Evolutionary conservation across 2,329 filamentous ascomycete species (phyloP), one percentile per base, ranked within the genome.

Genomic region (Aspergillus eucalypticola): DNA sequence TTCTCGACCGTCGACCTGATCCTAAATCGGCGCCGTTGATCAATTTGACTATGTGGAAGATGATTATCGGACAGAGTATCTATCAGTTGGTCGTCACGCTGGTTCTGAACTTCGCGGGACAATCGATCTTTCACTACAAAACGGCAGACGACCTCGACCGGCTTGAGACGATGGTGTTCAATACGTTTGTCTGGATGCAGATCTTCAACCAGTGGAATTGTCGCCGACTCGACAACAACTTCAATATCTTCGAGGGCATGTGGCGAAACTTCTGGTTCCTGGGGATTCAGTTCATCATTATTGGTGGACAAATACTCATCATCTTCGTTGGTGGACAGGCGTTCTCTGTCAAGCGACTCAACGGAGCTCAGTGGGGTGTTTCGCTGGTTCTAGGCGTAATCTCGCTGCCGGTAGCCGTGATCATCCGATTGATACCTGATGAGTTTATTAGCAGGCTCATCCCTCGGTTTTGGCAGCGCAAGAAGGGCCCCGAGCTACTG

Each of bases 221-320:
- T 60, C 75, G 78, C 54, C 76, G 78, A n/a, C 68, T 80, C 42
- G 78, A 80, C 57, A 79, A 79, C 60, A 69, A 73, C 23, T 65
- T 80, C 59, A 80, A 80, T 58, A 78, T 80, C 46, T 73, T 80
- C 58, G 78, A 80, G 58, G 78, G 78, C 13, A 66, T 80, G 23
- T 67, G 71, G 48, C 71, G 69, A 53, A 81, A 81, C 58, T 70
- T 65, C n/a, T 81, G 78, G 75, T 81, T 80, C 65, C 81, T 90
- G 35, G 81, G 79, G 3, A 90, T 91, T 41, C 84, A 89, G 68
- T 70, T 82, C 23, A 81, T 90, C 67, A 91, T 90, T 68, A 78
- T 90, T 46, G 86, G 82, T 11, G 89, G 88, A 8, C 89, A 91
- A 69, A 81, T 88, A n/a, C 73, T 90, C 73, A 91, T 91, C 69